phyloP scores from a whole-genome alignment of 2,329 filamentous ascomycete species.

The Alternaria tenuissima region DNA sequence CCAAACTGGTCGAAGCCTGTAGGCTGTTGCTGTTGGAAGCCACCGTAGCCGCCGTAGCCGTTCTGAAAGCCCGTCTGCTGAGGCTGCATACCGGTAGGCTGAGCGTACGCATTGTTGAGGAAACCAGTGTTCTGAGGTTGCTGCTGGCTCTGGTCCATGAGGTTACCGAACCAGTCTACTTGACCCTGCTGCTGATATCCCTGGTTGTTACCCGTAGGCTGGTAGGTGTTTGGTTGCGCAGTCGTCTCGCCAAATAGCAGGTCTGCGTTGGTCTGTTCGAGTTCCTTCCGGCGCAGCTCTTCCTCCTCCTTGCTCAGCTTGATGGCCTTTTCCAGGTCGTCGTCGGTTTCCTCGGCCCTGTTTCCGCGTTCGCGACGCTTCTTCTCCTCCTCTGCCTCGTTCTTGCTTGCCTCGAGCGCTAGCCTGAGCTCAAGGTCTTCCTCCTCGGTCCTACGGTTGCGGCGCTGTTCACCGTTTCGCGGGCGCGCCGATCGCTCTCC shows the following conservation, averaged over 20 bases:
- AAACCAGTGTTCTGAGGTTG: conserved; percentile 72
- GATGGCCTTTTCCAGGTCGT: conserved; percentile 93
- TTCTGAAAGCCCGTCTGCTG: conserved; percentile 73
- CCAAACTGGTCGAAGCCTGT: conserved; percentile 70
- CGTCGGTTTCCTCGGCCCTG: conserved; percentile 68
- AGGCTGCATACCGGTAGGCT: conserved; percentile 75
- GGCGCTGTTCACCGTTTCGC: conserved; percentile 45
- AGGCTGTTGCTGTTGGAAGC: conserved; percentile 63
- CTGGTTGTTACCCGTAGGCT: conserved; percentile 91
- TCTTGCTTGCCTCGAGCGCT: conserved; percentile 93
- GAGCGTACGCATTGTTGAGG: conserved; percentile 73
- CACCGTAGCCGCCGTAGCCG: conserved; percentile 71
- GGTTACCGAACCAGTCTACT: conserved; percentile 97
- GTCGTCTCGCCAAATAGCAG: conserved; percentile 86
- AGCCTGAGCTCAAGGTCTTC: conserved; percentile 86
- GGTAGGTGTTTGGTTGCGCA: conserved; percentile 71
- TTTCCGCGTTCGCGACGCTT: conserved; percentile 69
- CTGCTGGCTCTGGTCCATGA: conserved; percentile 73
- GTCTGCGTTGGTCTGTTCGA: conserved; percentile 84
- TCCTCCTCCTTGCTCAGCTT: conserved; percentile 95
- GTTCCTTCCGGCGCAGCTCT: conserved; percentile 81
- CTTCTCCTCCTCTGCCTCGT: conserved; percentile 89
- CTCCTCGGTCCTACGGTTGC: conserved; percentile 73
- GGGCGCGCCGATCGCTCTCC: conserved; percentile 52
- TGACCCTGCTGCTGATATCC: conserved; percentile 96